These are phyloP conservation scores for Boletus rubroflammeus DNA, from an alignment of 768 basidiomycete species.

Conservation along the genomic window DNA sequence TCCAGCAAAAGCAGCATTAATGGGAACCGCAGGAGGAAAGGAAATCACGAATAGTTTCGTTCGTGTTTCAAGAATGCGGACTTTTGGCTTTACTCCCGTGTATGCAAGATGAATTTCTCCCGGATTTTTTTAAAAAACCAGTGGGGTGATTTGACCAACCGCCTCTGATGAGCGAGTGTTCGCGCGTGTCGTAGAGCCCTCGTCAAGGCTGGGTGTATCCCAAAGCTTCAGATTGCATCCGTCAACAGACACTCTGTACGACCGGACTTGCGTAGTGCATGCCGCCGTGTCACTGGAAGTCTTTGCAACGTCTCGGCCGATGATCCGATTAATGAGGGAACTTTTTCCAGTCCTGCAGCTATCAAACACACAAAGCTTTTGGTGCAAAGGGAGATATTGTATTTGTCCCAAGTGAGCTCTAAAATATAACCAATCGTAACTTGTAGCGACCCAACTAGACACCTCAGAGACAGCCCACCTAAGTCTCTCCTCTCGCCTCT, in stretches of 20 bases:
- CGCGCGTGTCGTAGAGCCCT: conserved; percentile 4
- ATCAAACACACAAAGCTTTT: background rate
- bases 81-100: conserved; percentile 16
- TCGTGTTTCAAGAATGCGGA: conserved; percentile 15
- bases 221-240: conserved; percentile 10
- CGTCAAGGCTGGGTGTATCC: conserved; percentile 18
- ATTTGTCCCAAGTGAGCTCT: conserved; percentile 1
- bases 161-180: conserved; percentile 2
- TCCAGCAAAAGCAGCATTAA: conserved; percentile 21
- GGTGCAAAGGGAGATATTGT: conserved; percentile 2
- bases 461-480: background rate
- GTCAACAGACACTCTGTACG: conserved; percentile 13
- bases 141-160: conserved; percentile 5
- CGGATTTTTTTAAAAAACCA: conserved; percentile 3
- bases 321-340: conserved; percentile 22
- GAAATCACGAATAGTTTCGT: conserved; percentile 6
- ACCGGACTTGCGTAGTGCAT: conserved; percentile 11
- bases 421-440: conserved; percentile 11
- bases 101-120: conserved; percentile 16
- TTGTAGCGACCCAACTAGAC: background rate
- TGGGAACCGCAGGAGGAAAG: conserved; percentile 9
- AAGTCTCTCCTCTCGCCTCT: conserved; percentile 42
- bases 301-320: conserved; percentile 5
- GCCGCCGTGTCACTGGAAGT: conserved; percentile 19
- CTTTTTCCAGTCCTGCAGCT: conserved; percentile 20